Evolutionary conservation across 495 filamentous ascomycete genomes (phyloP).

Genomic region (Chaetomidium leptoderma): DNA sequence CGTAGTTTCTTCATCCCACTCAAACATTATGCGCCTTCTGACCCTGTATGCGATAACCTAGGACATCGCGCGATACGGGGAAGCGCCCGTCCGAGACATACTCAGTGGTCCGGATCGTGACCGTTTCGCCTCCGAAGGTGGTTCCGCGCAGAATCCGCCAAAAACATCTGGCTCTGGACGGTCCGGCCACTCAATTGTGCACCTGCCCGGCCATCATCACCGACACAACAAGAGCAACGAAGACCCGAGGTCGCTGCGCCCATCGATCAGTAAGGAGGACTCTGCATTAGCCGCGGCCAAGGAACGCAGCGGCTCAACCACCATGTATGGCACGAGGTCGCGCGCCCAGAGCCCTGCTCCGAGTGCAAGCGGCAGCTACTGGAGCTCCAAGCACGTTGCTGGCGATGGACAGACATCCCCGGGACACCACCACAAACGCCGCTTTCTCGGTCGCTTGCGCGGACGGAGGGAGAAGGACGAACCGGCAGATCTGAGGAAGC

Average conservation of each 20-base stretch:
- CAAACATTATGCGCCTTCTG: slow-evolving; percentile 4
- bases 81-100: slow-evolving; percentile 72
- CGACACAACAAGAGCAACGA: slow-evolving; percentile 75
- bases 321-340: slow-evolving; percentile 37
- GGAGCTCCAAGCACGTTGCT: slow-evolving; percentile 43
- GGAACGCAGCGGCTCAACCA: slow-evolving; percentile 43
- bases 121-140: slow-evolving; percentile 52
- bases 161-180: slow-evolving; percentile 52
- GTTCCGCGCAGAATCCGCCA: slow-evolving; percentile 36
- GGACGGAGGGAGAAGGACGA: slow-evolving; percentile 56
- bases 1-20: background rate
- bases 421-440: slow-evolving; percentile 54
- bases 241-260: slow-evolving; percentile 59
- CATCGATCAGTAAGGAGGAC: slow-evolving; percentile 66
- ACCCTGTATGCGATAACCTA: slow-evolving; percentile 30
- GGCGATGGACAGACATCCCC: slow-evolving; percentile 58
- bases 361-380: slow-evolving; percentile 56
- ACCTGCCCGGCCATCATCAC: slow-evolving; percentile 61
- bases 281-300: slow-evolving; percentile 51
- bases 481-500: slow-evolving; percentile 45
- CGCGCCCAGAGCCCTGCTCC: slow-evolving; percentile 74
- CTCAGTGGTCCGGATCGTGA: slow-evolving; percentile 66
- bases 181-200: slow-evolving; percentile 50
- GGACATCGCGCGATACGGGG: slow-evolving; percentile 78
- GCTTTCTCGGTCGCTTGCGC: slow-evolving; percentile 62